These are phyloP conservation scores for Mycena sanguinolenta DNA, from an alignment of 768 basidiomycete genomes.

Conservation along the genomic window DNA sequence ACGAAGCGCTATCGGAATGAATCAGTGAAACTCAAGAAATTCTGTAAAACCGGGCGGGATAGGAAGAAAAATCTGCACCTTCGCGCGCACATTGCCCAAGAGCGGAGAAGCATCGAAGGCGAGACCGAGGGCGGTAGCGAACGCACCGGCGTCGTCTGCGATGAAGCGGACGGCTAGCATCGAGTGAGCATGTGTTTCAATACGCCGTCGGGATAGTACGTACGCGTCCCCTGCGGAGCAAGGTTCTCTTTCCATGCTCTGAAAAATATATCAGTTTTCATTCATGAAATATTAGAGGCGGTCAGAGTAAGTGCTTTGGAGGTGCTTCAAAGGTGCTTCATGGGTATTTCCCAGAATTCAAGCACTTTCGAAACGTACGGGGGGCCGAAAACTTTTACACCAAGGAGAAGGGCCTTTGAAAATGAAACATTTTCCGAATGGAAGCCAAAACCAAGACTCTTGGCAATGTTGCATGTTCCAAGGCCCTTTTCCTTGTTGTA, in stretches of 20 bases:
- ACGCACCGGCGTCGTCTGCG: constrained; percentile 75
- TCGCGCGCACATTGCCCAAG: constrained; percentile 78
- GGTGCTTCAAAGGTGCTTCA: too few relatives aligned
- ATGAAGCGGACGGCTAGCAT: constrained; percentile 68
- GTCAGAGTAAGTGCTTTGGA: too few relatives aligned
- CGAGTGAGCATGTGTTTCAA: constrained; percentile 28
- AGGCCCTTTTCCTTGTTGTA: too few relatives aligned
- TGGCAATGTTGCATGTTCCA: too few relatives aligned
- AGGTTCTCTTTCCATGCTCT: constrained; percentile 80
- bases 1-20: constrained; percentile 53
- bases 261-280: not conserved
- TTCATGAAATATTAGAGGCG: not conserved
- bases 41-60: too few relatives aligned
- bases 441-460: too few relatives aligned
- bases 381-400: too few relatives aligned
- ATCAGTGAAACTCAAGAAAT: too few relatives aligned
- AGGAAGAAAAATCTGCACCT: constrained; percentile 51
- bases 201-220: constrained; percentile 35
- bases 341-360: too few relatives aligned
- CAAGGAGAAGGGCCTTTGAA: too few relatives aligned
- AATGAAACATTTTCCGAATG: too few relatives aligned
- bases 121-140: constrained; percentile 67
- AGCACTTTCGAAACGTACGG: too few relatives aligned
- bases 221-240: constrained; percentile 69
- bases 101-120: constrained; percentile 71